Evolutionary conservation across 306 rosid genomes (phyloP).

Genomic region (Quillaja saponaria): DNA sequence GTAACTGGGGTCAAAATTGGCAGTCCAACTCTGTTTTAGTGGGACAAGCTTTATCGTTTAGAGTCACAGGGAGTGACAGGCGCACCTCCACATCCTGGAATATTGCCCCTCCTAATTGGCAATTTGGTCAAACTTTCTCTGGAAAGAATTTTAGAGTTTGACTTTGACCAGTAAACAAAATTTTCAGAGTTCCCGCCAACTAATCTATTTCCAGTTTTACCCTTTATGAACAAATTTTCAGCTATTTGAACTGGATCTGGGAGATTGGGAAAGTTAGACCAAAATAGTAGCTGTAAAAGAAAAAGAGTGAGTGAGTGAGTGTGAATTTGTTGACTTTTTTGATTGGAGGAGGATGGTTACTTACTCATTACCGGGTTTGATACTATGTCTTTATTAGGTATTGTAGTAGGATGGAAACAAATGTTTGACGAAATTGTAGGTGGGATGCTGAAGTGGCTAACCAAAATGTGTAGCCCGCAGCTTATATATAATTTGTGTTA

Average conservation of each 20-base stretch:
- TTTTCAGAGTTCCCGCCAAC: conserved; percentile 31
- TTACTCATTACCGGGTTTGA: conserved; percentile 25
- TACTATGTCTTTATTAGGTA: conserved; percentile 20
- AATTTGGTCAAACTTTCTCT: conserved; percentile 93
- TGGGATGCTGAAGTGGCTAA: conserved; percentile 68
- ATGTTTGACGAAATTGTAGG: conserved; percentile 19
- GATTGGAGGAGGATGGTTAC: not conserved
- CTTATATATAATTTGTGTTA: conserved; percentile 34
- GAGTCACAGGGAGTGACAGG: conserved; percentile 83
- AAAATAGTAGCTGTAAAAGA: not conserved
- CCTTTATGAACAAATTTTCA: conserved; percentile 28
- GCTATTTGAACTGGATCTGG: conserved; percentile 39
- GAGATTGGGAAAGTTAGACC: conserved; percentile 34
- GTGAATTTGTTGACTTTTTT: conserved; percentile 23
- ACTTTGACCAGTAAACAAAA: conserved; percentile 6
- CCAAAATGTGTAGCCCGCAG: conserved; percentile 68
- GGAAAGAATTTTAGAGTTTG: conserved; percentile 84
- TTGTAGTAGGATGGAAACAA: conserved; percentile 24
- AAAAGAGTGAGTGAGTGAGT: conserved; percentile 11
- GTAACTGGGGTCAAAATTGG: conserved; percentile 99
- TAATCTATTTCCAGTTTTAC: conserved; percentile 31
- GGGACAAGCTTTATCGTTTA: conserved; percentile 75
- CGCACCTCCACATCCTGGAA: conserved; percentile 91
- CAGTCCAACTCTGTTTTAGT: conserved; percentile 85
- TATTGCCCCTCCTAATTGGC: conserved; percentile 75